Conservation (phyloP, 371 early-diverging fungal species). For the Actinomortierella wolfii region DNA sequence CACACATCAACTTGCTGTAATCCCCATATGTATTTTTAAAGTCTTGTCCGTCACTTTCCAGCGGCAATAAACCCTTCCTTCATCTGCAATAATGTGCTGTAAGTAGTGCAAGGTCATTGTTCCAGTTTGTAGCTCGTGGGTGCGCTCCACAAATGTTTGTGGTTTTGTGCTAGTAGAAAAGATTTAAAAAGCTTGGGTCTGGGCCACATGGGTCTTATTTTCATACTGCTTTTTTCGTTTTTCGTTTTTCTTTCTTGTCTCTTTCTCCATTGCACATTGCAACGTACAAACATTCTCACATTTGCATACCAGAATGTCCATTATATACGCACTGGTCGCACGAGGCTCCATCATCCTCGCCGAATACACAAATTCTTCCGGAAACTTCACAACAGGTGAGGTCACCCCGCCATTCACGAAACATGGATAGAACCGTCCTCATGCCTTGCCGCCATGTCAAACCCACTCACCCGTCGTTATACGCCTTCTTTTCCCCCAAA, state of each 20-base stretch:
- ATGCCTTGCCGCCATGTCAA: neutral
- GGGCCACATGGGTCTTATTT: too few relatives aligned
- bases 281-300: neutral
- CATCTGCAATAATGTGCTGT: too few relatives aligned
- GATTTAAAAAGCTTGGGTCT: too few relatives aligned
- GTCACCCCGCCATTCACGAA: too few relatives aligned
- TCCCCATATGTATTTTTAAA: too few relatives aligned
- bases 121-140: too few relatives aligned
- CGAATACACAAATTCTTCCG: conserved; percentile 78
- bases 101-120: too few relatives aligned
- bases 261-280: neutral
- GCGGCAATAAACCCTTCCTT: too few relatives aligned
- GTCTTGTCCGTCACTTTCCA: too few relatives aligned
- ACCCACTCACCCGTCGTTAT: neutral
- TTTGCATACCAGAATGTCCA: conserved; percentile 53
- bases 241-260: neutral
- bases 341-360: conserved; percentile 73
- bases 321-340: conserved; percentile 78
- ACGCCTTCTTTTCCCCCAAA: neutral
- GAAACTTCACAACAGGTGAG: conserved; percentile 65
- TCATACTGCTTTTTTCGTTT: neutral
- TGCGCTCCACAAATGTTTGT: too few relatives aligned
- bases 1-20: too few relatives aligned
- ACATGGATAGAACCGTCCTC: neutral
- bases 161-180: too few relatives aligned